Percentiles rank a stretch among this genome's conserved stretches.
phyloP scores from a whole-genome alignment of 2,329 filamentous ascomycete species.

The Trichoderma harzianum region DNA sequence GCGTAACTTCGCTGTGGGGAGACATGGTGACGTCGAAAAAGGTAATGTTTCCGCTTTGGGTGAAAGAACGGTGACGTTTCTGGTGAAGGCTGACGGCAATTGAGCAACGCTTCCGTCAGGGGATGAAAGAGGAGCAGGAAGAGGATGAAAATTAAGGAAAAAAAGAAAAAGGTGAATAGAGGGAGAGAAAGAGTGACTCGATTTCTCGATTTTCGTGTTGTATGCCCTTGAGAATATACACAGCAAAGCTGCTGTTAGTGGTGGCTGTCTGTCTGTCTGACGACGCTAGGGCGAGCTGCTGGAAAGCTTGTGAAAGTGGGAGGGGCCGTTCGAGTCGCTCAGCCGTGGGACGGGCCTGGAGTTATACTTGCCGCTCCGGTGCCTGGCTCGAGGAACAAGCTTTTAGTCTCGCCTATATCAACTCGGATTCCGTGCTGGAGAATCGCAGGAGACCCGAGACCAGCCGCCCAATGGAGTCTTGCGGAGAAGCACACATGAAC shows the following conservation, averaged over 20 bases:
- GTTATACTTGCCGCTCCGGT: constrained; percentile 7
- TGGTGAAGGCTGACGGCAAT: not conserved
- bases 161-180: not conserved
- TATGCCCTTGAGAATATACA: not conserved
- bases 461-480: constrained; percentile 14
- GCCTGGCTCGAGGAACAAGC: constrained; percentile 1
- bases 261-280: constrained; percentile 5
- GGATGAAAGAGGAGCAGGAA: not conserved
- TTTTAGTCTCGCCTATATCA: constrained; percentile 14
- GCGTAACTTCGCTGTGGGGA: constrained; percentile 35
- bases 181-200: not conserved
- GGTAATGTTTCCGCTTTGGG: not conserved
- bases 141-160: not conserved
- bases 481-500: constrained; percentile 9
- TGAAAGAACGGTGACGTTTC: constrained; percentile 2
- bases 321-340: constrained; percentile 1
- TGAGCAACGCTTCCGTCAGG: not conserved
- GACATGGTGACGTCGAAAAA: constrained; percentile 29
- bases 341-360: constrained; percentile 4
- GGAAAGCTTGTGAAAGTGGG: constrained; percentile 9
- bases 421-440: constrained; percentile 10
- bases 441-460: constrained; percentile 16
- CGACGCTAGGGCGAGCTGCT: constrained; percentile 6
- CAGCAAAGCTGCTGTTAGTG: not conserved
- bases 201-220: not conserved